These are phyloP conservation scores for Agaricus bisporus DNA, from an alignment of 768 basidiomycete species.

Conservation along the genomic window DNA sequence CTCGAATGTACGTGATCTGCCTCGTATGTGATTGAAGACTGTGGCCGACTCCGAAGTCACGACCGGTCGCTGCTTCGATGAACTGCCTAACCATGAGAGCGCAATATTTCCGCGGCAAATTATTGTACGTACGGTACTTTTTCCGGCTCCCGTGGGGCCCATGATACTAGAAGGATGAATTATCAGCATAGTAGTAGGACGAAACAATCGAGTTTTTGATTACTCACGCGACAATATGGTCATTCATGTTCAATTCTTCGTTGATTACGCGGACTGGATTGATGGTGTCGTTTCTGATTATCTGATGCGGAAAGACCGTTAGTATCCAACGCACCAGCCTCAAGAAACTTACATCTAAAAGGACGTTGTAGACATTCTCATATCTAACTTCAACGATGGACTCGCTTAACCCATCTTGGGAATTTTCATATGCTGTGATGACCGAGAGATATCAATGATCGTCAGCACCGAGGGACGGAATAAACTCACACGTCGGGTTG, in stretches of 20 bases:
- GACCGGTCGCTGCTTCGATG: constrained; percentile 13
- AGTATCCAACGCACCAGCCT: not conserved
- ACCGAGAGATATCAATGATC: no score
- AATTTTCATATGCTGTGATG: no score
- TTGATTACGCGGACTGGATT: no score
- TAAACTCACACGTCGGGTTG: not conserved
- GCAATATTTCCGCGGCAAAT: not conserved
- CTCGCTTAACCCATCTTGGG: no score
- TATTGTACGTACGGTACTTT: constrained; percentile 20
- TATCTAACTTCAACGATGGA: no score
- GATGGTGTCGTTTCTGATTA: not conserved
- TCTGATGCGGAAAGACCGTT: not conserved
- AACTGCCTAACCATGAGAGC: not conserved
- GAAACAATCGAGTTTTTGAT: not conserved
- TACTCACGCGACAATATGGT: constrained; percentile 19
- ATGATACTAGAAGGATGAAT: constrained; percentile 17
- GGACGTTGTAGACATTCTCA: not conserved
- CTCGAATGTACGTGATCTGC: constrained; percentile 13
- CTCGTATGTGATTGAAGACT: constrained; percentile 19
- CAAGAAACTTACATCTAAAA: not conserved
- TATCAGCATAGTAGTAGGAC: not conserved
- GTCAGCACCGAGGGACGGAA: no score
- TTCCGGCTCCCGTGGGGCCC: constrained; percentile 25
- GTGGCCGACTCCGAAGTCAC: constrained; percentile 18
- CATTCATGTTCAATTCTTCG: not conserved